Evolutionary conservation across 768 basidiomycete species (phyloP).

Genomic region (Tulasnella sp.): DNA sequence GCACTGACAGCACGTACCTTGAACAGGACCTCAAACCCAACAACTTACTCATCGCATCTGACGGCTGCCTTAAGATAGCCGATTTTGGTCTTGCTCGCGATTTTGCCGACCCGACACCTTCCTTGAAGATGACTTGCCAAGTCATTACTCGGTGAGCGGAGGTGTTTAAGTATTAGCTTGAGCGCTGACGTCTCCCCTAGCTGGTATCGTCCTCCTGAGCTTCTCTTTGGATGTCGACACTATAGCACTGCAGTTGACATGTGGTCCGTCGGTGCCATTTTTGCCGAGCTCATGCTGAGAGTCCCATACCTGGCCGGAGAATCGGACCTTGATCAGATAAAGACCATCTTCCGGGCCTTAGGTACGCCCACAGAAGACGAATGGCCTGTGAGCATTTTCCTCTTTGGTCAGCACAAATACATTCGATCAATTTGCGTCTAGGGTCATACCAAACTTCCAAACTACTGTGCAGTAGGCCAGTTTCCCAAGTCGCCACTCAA

Average conservation of each 20-base stretch:
- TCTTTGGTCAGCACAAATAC: not conserved
- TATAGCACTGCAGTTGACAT: constrained; percentile 89
- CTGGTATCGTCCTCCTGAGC: constrained; percentile 97
- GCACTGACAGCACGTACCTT: not conserved
- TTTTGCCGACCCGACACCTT: constrained; percentile 71
- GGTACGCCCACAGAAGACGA: constrained; percentile 95
- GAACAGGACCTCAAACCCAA: constrained; percentile 93
- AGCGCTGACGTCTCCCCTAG: constrained; percentile 31
- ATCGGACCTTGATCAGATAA: constrained; percentile 92
- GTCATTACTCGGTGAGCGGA: constrained; percentile 80
- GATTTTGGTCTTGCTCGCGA: constrained; percentile 98
- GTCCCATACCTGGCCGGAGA: constrained; percentile 94
- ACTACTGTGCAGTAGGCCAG: constrained; percentile 76
- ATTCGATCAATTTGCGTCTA: constrained; percentile 24
- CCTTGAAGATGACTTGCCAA: constrained; percentile 90
- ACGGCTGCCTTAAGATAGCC: constrained; percentile 89
- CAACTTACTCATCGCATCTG: constrained; percentile 84
- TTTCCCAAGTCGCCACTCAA: constrained; percentile 74
- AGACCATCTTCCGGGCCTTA: constrained; percentile 84
- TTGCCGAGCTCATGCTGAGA: constrained; percentile 92
- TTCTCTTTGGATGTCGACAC: constrained; percentile 80
- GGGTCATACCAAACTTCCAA: constrained; percentile 85
- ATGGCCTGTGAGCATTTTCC: constrained; percentile 58
- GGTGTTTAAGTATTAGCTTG: not conserved
- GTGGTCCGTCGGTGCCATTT: constrained; percentile 97